These are phyloP conservation scores for Oropetium thomaeum DNA, from an alignment of 176 grass and related monocot species.

Conservation along the genomic window DNA sequence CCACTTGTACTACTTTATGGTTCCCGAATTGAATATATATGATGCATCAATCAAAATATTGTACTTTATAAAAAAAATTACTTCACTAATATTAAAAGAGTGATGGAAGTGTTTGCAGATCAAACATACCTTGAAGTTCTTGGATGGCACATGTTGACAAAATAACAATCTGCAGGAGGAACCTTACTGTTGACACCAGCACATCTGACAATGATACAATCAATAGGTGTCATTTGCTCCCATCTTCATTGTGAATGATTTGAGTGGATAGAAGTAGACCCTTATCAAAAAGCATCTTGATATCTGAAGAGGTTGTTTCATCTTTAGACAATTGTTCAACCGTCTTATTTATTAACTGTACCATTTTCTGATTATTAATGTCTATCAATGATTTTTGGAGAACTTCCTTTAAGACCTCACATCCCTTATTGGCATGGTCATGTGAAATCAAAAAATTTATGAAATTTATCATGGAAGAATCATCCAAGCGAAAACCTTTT, in stretches of 20 bases:
- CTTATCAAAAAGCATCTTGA: constrained; percentile 50
- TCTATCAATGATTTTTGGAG: constrained; percentile 36
- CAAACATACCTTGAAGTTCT: constrained; percentile 21
- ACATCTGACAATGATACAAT: constrained; percentile 7
- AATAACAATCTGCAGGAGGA: constrained; percentile 20
- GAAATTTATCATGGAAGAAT: constrained; percentile 63
- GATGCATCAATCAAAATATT: background rate
- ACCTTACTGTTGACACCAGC: constrained; percentile 9
- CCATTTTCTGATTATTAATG: constrained; percentile 50
- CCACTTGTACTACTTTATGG: background rate
- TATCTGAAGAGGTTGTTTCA: constrained; percentile 54
- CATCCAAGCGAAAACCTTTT: constrained; percentile 63
- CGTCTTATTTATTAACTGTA: constrained; percentile 56
- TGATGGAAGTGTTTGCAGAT: background rate
- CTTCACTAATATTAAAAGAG: constrained; percentile 2
- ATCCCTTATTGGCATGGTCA: constrained; percentile 50
- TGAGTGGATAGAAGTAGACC: constrained; percentile 45
- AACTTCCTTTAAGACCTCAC: constrained; percentile 68
- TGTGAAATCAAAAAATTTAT: constrained; percentile 69
- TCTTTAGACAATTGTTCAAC: constrained; percentile 53
- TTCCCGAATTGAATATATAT: background rate
- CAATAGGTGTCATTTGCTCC: constrained; percentile 29
- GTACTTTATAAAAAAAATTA: background rate
- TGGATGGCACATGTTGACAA: constrained; percentile 9
- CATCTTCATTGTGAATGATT: constrained; percentile 28